These are phyloP conservation scores for Annulohypoxylon stygium DNA, from an alignment of 495 filamentous ascomycete species.

Conservation along the genomic window DNA sequence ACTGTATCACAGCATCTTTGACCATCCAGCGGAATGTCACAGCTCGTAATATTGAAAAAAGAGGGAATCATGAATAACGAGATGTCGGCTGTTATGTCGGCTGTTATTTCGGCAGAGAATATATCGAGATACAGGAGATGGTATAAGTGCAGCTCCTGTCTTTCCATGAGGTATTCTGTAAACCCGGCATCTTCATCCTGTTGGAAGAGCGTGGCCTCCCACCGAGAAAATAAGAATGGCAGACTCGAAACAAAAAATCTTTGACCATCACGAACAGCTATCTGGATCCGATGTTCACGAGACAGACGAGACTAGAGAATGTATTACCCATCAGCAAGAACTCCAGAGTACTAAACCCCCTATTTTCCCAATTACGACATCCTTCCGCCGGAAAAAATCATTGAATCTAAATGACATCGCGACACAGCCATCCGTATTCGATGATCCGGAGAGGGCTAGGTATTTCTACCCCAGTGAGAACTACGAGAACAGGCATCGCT, in stretches of 20 bases:
- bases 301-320: slow-evolving; percentile 18
- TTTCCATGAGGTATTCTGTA: neutral
- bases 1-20: slow-evolving; percentile 7
- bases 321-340: slow-evolving; percentile 30
- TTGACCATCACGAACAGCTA: slow-evolving; percentile 31
- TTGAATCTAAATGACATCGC: slow-evolving; percentile 35
- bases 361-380: slow-evolving; percentile 30
- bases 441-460: slow-evolving; percentile 62
- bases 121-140: neutral
- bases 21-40: slow-evolving; percentile 10
- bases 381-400: slow-evolving; percentile 35
- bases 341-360: slow-evolving; percentile 37
- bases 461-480: slow-evolving; percentile 65
- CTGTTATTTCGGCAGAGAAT: neutral
- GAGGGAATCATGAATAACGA: slow-evolving; percentile 31
- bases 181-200: neutral
- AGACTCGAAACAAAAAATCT: slow-evolving; percentile 26
- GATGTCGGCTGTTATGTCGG: slow-evolving; percentile 34
- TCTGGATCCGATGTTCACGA: slow-evolving; percentile 33
- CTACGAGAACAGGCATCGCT: slow-evolving; percentile 66
- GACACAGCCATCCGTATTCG: slow-evolving; percentile 50
- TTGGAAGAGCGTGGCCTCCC: neutral
- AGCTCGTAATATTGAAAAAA: slow-evolving; percentile 6
- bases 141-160: slow-evolving; percentile 19
- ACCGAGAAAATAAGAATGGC: slow-evolving; percentile 22